Conservation (phyloP, 2,329 filamentous ascomycete genomes). For the Macrophomina tecta region DNA sequence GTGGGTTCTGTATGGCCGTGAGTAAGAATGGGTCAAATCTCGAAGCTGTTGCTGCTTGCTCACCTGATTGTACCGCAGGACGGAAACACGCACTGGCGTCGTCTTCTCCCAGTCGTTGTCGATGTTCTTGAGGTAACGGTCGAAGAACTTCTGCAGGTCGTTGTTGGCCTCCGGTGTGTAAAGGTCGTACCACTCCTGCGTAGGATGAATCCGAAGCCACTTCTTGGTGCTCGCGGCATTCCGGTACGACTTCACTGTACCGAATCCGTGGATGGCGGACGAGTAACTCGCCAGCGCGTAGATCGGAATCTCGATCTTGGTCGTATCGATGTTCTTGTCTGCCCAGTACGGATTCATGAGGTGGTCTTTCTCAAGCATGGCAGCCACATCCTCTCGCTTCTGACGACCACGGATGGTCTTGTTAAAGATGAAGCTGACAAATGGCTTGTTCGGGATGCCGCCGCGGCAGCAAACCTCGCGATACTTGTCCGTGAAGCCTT, state of each 20-base stretch:
- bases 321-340: slow-evolving; percentile 30
- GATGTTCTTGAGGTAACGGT: slow-evolving; percentile 51
- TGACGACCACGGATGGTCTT: slow-evolving; percentile 21
- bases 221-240: slow-evolving; percentile 30
- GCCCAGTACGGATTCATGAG: slow-evolving; percentile 31
- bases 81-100: slow-evolving; percentile 52
- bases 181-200: slow-evolving; percentile 12
- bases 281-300: slow-evolving; percentile 31
- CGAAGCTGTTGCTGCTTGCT: no score
- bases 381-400: slow-evolving; percentile 25
- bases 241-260: slow-evolving; percentile 28
- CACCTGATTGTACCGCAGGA: slow-evolving; percentile 36
- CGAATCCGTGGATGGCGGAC: slow-evolving; percentile 29
- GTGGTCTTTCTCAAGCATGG: slow-evolving; percentile 29
- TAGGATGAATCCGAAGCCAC: slow-evolving; percentile 29
- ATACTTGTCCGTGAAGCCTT: slow-evolving; percentile 27
- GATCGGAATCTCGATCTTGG: slow-evolving; percentile 31
- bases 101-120: slow-evolving; percentile 54
- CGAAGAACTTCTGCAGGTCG: slow-evolving; percentile 49
- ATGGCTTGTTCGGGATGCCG: slow-evolving; percentile 25
- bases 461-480: slow-evolving; percentile 32
- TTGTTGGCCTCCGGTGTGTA: slow-evolving; percentile 26
- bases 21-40: no score
- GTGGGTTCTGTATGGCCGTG: neutral
- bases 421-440: slow-evolving; percentile 29